A percentile compares a stretch with the other conserved stretches of the same genome.
These are phyloP conservation scores for Aspergillus caelatus DNA, from an alignment of 2,329 filamentous ascomycete species.

Conservation along the genomic window DNA sequence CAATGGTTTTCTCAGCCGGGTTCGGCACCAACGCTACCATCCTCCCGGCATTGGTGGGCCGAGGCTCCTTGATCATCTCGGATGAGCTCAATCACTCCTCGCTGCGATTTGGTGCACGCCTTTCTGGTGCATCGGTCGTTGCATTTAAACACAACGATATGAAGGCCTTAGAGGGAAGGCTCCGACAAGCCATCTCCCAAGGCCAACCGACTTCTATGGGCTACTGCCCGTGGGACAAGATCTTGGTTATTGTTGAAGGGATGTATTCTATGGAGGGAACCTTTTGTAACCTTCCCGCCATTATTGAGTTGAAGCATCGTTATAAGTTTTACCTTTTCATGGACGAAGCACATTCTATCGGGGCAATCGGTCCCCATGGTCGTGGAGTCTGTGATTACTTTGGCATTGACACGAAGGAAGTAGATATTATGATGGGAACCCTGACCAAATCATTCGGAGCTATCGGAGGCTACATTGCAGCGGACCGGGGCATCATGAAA, in stretches of 20 bases:
- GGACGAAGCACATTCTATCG: conserved; percentile 95
- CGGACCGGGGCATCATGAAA: conserved; percentile 86
- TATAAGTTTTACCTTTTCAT: conserved; percentile 98
- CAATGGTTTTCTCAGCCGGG: conserved; percentile 99
- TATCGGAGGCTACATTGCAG: conserved; percentile 93
- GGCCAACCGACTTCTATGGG: conserved; percentile 82
- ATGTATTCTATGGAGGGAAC: conserved; percentile 99
- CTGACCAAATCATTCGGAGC: conserved; percentile 98
- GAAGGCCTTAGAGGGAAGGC: conserved; percentile 77
- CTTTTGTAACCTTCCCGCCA: conserved; percentile 93
- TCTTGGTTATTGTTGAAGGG: conserved; percentile 91
- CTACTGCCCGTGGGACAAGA: conserved; percentile 99
- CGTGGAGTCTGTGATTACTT: conserved; percentile 98
- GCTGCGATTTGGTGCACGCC: conserved; percentile 89
- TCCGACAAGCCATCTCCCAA: conserved; percentile 92
- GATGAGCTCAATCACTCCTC: conserved; percentile 98
- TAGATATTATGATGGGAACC: conserved; percentile 97
- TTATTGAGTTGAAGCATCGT: conserved; percentile 83
- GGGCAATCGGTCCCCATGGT: conserved; percentile 86
- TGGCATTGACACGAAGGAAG: conserved; percentile 83
- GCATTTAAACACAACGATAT: conserved; percentile 99
- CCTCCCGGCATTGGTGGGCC: conserved; percentile 91
- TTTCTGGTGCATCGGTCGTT: conserved; percentile 90
- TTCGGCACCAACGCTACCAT: conserved; percentile 94
- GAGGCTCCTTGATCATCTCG: conserved; percentile 91